Base-by-base conservation (phyloP, 2,329 filamentous ascomycete species). In the Neofusicoccum laricinum region DNA sequence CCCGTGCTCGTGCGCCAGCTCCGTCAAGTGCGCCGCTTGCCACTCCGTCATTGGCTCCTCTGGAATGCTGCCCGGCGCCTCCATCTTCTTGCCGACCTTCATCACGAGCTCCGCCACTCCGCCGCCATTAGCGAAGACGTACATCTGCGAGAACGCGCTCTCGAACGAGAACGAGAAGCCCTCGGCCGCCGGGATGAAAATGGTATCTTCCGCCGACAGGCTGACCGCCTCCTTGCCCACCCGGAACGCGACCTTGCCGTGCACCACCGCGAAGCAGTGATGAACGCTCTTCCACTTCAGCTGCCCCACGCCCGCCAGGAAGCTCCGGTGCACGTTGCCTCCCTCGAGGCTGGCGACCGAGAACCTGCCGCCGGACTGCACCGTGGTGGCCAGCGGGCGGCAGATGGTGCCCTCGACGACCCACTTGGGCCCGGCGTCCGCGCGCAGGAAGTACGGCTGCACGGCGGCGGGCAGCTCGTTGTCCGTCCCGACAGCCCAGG, bases 271-370 rank as follows among this genome's bases (percentile, higher is more conserved):
- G 19, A 55, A 55, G 36, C 51, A 55, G 10, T 55, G 51, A 41
- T 55, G 51, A 6, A 55, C 17, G 10, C 12, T n/a, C 17, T 32
- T 2, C 51, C 51, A 55, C 19, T 6, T 6, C 19, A 55, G 19
- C 36, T n/a, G 19, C 2, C 51, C 36, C 0, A 25, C 34, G 34
- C 14, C 34, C 0, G 36, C 14, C 1, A 41, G 38, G 7, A 55
- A 25, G 17, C 21, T 55, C 5, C 36, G 36, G 19, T 55, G 51
- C 19, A 19, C 19, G 14, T 55, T 21, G 5, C 51, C 51, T 0
- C 75, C 76, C 67, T 86, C 83, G 36, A 87, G 79, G 61, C 80
- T 82, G 1, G 80, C 82, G 64, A 87, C 85, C 10, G 82, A 78
- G 63, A 85, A 86, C 51, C 78, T 80, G 0, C 80, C 81, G 32